Conservation (phyloP, 2,329 filamentous ascomycete genomes). For the Epicoccum nigrum region DNA sequence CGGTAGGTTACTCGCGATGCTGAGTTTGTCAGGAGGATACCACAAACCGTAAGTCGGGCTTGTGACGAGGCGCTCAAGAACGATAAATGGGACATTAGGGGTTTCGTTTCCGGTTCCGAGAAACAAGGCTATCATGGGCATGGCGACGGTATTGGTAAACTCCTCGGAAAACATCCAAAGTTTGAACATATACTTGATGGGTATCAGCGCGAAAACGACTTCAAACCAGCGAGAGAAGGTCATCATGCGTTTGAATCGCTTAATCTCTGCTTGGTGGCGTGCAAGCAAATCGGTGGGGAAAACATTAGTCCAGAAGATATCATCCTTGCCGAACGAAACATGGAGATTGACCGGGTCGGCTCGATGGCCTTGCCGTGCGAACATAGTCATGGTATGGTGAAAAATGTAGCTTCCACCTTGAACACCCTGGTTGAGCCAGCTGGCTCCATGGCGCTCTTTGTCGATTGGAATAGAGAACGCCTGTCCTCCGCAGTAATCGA, state of each 20-base stretch:
- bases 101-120: constrained; percentile 78
- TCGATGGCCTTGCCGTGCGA: constrained; percentile 61
- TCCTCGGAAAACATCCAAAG: constrained; percentile 72
- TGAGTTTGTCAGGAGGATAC: constrained; percentile 58
- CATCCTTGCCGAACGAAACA: constrained; percentile 68
- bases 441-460: constrained; percentile 61
- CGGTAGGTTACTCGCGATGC: constrained; percentile 58
- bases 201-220: constrained; percentile 64
- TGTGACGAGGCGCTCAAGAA: constrained; percentile 61
- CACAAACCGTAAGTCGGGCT: constrained; percentile 65
- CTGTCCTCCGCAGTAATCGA: constrained; percentile 65
- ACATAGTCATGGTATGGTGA: constrained; percentile 71
- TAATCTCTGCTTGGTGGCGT: constrained; percentile 62
- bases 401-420: constrained; percentile 71
- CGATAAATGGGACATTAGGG: constrained; percentile 71
- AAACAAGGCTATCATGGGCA: constrained; percentile 75
- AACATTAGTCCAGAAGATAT: constrained; percentile 70
- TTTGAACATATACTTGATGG: constrained; percentile 68
- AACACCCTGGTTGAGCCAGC: constrained; percentile 67
- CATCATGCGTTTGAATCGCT: constrained; percentile 60
- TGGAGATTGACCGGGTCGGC: constrained; percentile 58
- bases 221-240: constrained; percentile 66
- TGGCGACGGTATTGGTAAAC: constrained; percentile 73
- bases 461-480: constrained; percentile 65
- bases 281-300: constrained; percentile 66